Conservation (phyloP, 495 filamentous ascomycete species). For the Aspergillus asperescens region DNA sequence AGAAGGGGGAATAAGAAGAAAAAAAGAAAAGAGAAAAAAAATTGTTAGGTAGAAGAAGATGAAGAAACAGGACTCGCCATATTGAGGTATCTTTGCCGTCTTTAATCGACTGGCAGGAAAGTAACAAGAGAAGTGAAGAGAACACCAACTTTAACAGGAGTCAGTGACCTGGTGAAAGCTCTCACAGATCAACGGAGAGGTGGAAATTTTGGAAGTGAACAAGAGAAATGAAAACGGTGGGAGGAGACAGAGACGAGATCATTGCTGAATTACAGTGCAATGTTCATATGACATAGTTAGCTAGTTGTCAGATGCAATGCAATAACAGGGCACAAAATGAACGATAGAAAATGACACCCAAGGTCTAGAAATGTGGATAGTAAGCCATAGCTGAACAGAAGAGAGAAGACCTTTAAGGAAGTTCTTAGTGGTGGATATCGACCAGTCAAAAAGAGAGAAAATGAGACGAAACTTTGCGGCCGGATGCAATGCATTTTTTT, state of each 20-base stretch:
- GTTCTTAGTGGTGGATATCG: neutral
- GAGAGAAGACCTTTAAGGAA: neutral
- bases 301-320: constrained; percentile 13
- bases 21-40: constrained; percentile 18
- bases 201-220: neutral
- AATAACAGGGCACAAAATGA: constrained; percentile 14
- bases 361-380: constrained; percentile 18
- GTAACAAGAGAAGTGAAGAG: constrained; percentile 16
- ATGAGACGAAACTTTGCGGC: constrained; percentile 5
- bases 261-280: constrained; percentile 1
- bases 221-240: constrained; percentile 11
- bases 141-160: constrained; percentile 11
- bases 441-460: constrained; percentile 3
- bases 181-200: constrained; percentile 16
- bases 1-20: constrained; percentile 2
- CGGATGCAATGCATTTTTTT: constrained; percentile 17
- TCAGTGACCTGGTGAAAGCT: neutral
- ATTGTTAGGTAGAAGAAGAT: constrained; percentile 11
- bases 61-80: constrained; percentile 25
- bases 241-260: constrained; percentile 1
- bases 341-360: constrained; percentile 13
- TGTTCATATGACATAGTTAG: constrained; percentile 8
- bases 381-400: constrained; percentile 9
- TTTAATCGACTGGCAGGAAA: constrained; percentile 25
- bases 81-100: constrained; percentile 38